A percentile compares a stretch with the other conserved stretches of the same genome.
phyloP scores from a whole-genome alignment of 148 eudicot genomes.

The Linanthus parryae region DNA sequence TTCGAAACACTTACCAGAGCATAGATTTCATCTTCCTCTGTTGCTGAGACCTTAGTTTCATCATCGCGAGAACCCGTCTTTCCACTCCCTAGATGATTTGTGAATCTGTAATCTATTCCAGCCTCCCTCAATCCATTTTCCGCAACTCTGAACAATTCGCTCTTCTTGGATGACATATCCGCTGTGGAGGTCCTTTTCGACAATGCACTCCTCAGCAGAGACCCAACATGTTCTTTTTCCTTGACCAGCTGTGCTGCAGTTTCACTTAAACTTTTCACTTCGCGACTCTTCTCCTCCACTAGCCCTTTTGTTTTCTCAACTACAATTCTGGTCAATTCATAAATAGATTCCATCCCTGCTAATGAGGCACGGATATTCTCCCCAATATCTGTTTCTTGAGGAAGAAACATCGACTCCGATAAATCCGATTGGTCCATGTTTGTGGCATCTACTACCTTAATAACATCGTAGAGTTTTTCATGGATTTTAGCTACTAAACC shows the following conservation, averaged over 20 bases:
- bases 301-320: slow-evolving; percentile 49
- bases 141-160: slow-evolving; percentile 72
- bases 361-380: slow-evolving; percentile 81
- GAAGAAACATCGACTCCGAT: slow-evolving; percentile 79
- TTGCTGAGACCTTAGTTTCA: slow-evolving; percentile 32
- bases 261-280: slow-evolving; percentile 71
- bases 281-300: slow-evolving; percentile 61
- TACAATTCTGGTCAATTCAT: slow-evolving; percentile 54
- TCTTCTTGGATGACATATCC: slow-evolving; percentile 53
- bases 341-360: slow-evolving; percentile 81
- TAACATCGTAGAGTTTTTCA: slow-evolving; percentile 58
- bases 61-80: slow-evolving; percentile 20
- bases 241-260: slow-evolving; percentile 61
- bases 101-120: slow-evolving; percentile 67
- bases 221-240: slow-evolving; percentile 93
- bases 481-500: slow-evolving; percentile 61
- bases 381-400: slow-evolving; percentile 78
- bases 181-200: slow-evolving; percentile 60
- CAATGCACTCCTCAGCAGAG: slow-evolving; percentile 79
- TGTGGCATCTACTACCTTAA: slow-evolving; percentile 62
- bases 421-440: slow-evolving; percentile 62
- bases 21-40: slow-evolving; percentile 80
- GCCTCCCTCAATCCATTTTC: slow-evolving; percentile 85
- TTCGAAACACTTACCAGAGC: slow-evolving; percentile 54
- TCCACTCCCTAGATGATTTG: slow-evolving; percentile 37